These are phyloP conservation scores for Peterozyma xylosa DNA, from an alignment of 805 yeast species.

Conservation along the genomic window DNA sequence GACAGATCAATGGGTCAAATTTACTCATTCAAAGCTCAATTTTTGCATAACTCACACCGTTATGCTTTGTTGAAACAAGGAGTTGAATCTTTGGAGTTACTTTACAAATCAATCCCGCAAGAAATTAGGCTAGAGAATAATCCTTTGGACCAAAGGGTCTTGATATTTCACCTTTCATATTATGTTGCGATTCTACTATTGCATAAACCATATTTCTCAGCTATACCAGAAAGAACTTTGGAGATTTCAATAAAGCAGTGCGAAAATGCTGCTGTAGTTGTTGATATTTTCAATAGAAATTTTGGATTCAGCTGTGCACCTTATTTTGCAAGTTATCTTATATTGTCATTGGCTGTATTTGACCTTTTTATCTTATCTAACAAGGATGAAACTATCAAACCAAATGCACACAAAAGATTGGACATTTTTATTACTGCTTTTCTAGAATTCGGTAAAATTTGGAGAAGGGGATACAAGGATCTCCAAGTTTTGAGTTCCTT, in stretches of 20 bases:
- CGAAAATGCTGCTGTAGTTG: constrained; percentile 15
- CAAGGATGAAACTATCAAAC: constrained; percentile 15
- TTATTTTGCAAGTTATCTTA: constrained; percentile 23
- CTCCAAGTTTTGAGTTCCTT: constrained; percentile 17
- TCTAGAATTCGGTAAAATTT: constrained; percentile 15
- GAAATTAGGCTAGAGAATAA: constrained; percentile 10
- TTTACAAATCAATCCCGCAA: constrained; percentile 17
- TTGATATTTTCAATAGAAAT: constrained; percentile 11
- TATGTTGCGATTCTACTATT: constrained; percentile 18
- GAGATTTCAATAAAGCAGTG: constrained; percentile 17
- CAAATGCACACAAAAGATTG: constrained; percentile 14
- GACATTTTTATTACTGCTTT: constrained; percentile 16
- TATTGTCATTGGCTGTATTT: constrained; percentile 24
- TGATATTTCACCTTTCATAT: constrained; percentile 22
- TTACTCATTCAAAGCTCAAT: constrained; percentile 25
- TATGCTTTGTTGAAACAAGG: constrained; percentile 21
- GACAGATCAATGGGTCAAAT: constrained; percentile 24
- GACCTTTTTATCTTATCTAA: constrained; percentile 22
- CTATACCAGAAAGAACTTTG: constrained; percentile 20
- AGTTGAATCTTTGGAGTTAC: constrained; percentile 13
- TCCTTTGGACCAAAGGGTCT: constrained; percentile 14
- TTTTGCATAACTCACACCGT: constrained; percentile 24
- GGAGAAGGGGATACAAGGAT: constrained; percentile 24
- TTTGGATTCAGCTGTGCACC: constrained; percentile 17
- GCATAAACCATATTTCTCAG: constrained; percentile 22